Percentiles rank a stretch among this genome's conserved stretches.
These are phyloP conservation scores for Fusarium oxysporum DNA, from an alignment of 2,329 filamentous ascomycete genomes.

Conservation along the genomic window DNA sequence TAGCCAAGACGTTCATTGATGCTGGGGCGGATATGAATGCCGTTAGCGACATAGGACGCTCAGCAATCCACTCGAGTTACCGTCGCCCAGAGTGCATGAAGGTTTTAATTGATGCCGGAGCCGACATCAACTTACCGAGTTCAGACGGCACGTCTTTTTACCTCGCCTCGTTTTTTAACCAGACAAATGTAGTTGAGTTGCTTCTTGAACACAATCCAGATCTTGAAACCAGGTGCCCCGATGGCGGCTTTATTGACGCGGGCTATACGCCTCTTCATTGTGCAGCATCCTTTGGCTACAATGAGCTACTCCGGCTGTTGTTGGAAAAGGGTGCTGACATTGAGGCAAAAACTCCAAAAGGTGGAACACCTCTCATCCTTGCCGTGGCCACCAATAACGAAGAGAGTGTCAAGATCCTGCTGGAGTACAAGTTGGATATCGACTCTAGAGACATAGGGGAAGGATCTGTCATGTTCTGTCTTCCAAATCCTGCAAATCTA, in stretches of 20 bases:
- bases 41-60: too few relatives aligned
- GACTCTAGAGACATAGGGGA: neutral
- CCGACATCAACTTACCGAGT: too few relatives aligned
- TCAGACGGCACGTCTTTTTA: neutral
- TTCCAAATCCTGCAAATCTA: neutral
- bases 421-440: neutral
- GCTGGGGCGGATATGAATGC: neutral
- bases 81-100: neutral
- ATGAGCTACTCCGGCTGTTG: neutral
- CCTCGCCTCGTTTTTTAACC: neutral
- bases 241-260: rapidly evolving
- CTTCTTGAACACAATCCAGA: neutral
- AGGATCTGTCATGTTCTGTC: neutral
- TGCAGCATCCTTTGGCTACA: neutral
- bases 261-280: neutral
- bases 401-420: neutral
- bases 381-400: neutral
- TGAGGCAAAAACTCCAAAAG: neutral
- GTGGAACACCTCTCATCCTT: neutral
- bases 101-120: neutral
- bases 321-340: neutral
- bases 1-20: neutral
- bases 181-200: neutral
- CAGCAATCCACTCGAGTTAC: too few relatives aligned
- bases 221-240: neutral